Base-by-base conservation (phyloP, 2,329 filamentous ascomycete genomes). In the Fusarium temperatum region DNA sequence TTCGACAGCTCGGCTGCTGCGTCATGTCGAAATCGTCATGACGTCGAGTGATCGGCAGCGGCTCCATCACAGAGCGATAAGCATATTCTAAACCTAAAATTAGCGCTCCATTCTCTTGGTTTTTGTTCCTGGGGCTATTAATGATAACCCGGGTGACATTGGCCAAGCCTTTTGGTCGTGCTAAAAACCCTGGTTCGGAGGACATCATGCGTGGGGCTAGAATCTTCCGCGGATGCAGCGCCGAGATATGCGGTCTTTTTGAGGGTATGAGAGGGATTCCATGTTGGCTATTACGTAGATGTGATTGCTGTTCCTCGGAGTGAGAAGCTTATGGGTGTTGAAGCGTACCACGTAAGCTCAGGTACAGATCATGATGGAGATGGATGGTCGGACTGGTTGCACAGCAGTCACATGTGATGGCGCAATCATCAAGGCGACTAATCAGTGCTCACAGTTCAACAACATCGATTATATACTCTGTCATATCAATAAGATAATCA, bases 41-140 rank as follows among this genome's bases (percentile, higher is more conserved):
- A 75, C 73, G 73, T 75, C 59, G 72, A 70, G 13, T 22, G 63
- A 72, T 68, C 70, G 63, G 36, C 57, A n/a, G 39, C 22, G 56
- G 51, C 57, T 39, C 58, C 68, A 71, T 61, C 45, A 26, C 24
- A 20, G 20, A 17, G 48, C 57, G 72, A 75, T 75, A 75, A 75
- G 73, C 73, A 75, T 75, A 75, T 45, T 68, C 51, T 18, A 60
- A 73, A 61, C 58, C 69, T 73, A 70, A 74, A 61, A 39, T 61
- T 61, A 51, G 42, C 38, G 41, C 12, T 36, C 50, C 28, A 35
- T 59, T 58, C 47, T 18, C 63, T 57, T 53, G 51, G 54, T 35
- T 53, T 57, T 39, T 66, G 68, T 70, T 48, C 56, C 60, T 66
- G 45, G n/a, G 47, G 51, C 28, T 42, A 30, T 35, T 12, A 3